Evolutionary conservation across 2,329 filamentous ascomycete species (phyloP), one percentile per base, ranked within the genome.

Genomic region (Penicillium sp.): DNA sequence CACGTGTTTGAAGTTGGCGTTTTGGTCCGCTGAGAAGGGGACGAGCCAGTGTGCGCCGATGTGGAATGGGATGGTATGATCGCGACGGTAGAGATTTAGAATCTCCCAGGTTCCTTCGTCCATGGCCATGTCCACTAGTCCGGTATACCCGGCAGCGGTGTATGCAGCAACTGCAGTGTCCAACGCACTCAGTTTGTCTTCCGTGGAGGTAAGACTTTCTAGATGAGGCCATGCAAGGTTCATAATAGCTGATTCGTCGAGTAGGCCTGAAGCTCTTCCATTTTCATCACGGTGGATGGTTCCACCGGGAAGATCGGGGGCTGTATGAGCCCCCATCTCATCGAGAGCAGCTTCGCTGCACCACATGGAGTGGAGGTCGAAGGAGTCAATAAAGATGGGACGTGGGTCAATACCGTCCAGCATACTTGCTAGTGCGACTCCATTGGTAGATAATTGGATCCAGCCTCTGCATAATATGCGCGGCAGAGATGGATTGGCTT

Each of bases 71-170:
- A 80, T 61, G 2, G 61, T 48, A 2, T 73, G 73, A 1, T 72
- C 65, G n/a, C 67, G 62, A n/a, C 71, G 73, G 23, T 80, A 69
- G 6, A 73, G 66, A 4, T 77, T 67, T 23, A 82, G 63, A 0
- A 78, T 72, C 43, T 75, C 75, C 80, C 80, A 82, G 1, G 73
- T 72, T 23, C 73, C 72, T 35, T 82, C 79, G 53, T 82, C 79
- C 78, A 81, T 82, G 21, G 79, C 80, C 80, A 82, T 82, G 47
- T 82, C 80, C 7, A 82, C 73, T 37, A 80, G 68, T 2, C 79
- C 79, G 0, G 80, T 82, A 54, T 79, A 80, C 0, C 80, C 80
- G 0, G 75, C 75, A 0, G 72, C 67, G 29, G 77, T 77, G 56
- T 81, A 82, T 10, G 75, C 72, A 0, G 65, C 60, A 46, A 80